Conservation (phyloP, 805 yeast genomes). For the Barnettozyma botsteinii region DNA sequence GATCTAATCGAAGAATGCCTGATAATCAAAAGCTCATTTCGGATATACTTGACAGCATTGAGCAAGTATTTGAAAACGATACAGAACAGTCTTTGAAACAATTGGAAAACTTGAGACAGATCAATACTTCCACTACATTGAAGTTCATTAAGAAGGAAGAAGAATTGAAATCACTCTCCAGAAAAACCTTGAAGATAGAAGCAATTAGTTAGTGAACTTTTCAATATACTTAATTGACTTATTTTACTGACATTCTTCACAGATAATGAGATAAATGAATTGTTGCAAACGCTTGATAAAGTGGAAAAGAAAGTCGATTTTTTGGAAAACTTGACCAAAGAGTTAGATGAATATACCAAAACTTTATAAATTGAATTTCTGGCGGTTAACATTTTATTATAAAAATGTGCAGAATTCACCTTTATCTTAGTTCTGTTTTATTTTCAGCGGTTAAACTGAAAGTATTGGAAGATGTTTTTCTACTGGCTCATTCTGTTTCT, state of each 20-base stretch:
- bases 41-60: constrained; percentile 29
- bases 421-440: background rate
- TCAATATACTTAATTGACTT: background rate
- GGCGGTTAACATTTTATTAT: constrained; percentile 15
- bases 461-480: background rate
- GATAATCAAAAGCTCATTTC: constrained; percentile 16
- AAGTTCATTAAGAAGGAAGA: constrained; percentile 43
- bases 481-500: background rate
- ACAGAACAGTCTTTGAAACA: constrained; percentile 34
- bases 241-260: constrained; percentile 4
- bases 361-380: constrained; percentile 6
- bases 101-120: constrained; percentile 44
- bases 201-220: constrained; percentile 15
- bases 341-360: constrained; percentile 16
- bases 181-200: constrained; percentile 17
- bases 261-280: constrained; percentile 27
- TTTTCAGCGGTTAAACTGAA: background rate
- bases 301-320: constrained; percentile 15
- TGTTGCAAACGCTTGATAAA: constrained; percentile 7
- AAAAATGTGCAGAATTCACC: background rate
- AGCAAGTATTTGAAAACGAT: constrained; percentile 32
- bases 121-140: constrained; percentile 53
- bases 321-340: constrained; percentile 16
- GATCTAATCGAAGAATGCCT: no score
- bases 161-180: constrained; percentile 29